Percentiles rank a stretch among this genome's conserved stretches.
These are phyloP conservation scores for Delonix regia DNA, from an alignment of 306 rosid species.

Conservation along the genomic window DNA sequence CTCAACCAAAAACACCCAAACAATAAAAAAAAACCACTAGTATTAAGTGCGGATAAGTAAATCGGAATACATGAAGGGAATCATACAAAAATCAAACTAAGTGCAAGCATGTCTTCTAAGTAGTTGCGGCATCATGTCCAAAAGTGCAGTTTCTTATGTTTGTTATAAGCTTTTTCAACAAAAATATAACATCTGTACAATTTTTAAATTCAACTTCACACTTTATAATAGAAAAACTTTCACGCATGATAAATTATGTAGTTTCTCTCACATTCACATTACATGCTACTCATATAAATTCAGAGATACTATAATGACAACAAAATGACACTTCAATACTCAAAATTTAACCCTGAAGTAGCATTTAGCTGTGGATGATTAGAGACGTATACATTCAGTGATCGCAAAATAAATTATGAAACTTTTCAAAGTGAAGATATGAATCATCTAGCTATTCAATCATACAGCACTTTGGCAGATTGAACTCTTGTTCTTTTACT, in stretches of 20 bases:
- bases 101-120: no score
- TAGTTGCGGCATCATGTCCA: no score
- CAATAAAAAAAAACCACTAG: no score
- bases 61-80: no score
- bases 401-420: slow-evolving; percentile 7
- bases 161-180: no score
- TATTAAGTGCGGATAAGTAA: no score
- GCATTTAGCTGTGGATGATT: slow-evolving; percentile 18
- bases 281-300: not conserved
- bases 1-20: no score
- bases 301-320: not conserved
- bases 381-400: not conserved
- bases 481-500: slow-evolving; percentile 67
- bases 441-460: slow-evolving; percentile 40
- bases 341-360: slow-evolving; percentile 8
- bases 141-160: no score
- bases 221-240: no score
- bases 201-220: not conserved
- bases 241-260: no score
- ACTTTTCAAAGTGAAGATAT: slow-evolving; percentile 21
- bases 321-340: slow-evolving; percentile 10
- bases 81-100: no score
- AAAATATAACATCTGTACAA: no score
- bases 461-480: slow-evolving; percentile 80
- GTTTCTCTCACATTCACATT: not conserved